Evolutionary conservation across 2,329 filamentous ascomycete species (phyloP).

Genomic region (Nemania sp.): DNA sequence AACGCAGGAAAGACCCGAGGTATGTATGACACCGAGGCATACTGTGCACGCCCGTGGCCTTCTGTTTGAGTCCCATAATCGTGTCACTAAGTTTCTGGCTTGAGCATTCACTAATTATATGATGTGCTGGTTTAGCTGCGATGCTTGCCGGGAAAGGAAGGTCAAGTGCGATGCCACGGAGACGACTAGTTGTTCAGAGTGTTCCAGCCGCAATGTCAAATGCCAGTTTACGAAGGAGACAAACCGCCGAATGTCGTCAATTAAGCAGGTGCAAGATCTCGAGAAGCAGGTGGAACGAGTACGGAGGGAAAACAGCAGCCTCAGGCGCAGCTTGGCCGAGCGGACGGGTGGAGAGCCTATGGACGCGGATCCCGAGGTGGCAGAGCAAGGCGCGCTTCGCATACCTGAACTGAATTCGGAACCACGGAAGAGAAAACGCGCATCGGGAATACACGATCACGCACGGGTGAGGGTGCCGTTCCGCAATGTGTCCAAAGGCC

Average conservation of each 20-base stretch:
- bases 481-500: conserved; percentile 72
- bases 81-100: conserved; percentile 6
- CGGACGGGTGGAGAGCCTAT: conserved; percentile 50
- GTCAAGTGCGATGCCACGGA: conserved; percentile 96
- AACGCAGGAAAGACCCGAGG: conserved; percentile 90
- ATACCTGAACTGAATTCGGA: conserved; percentile 69
- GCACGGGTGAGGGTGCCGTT: conserved; percentile 74
- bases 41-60: neutral
- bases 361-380: conserved; percentile 53
- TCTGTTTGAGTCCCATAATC: neutral
- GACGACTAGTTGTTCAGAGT: conserved; percentile 94
- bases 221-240: conserved; percentile 99
- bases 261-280: conserved; percentile 97
- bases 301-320: conserved; percentile 76
- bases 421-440: conserved; percentile 65
- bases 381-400: conserved; percentile 54
- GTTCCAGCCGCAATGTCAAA: conserved; percentile 92
- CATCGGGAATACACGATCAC: conserved; percentile 68
- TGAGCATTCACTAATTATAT: conserved; percentile 21
- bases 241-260: conserved; percentile 97
- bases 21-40: conserved; percentile 29
- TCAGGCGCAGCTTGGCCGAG: conserved; percentile 67
- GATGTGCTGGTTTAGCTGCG: conserved; percentile 61
- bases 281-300: conserved; percentile 86
- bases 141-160: conserved; percentile 88